Base-by-base conservation (phyloP, 164 flowering plant genomes). In the Cinnamomum micranthum region DNA sequence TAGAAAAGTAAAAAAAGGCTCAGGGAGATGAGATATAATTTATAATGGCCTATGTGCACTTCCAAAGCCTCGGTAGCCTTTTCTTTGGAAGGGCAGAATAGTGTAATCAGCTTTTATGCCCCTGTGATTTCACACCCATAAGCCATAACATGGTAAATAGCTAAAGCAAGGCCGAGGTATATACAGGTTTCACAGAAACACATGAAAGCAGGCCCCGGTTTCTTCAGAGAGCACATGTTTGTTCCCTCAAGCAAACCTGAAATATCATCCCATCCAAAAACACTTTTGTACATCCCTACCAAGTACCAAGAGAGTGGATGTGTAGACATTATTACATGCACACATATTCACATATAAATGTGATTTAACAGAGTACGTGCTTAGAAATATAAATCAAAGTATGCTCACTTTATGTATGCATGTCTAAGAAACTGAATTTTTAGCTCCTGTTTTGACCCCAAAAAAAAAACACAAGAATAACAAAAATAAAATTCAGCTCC, bases 401-500 rank as follows among this genome's bases (percentile, higher is more conserved):
- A 23, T 65, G 13, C 31, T 14, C 3, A 11, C 15, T 23, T 31
- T 17, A 27, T 28, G 10, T 17, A 15, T 31, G 2, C 69, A 31
- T 67, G 47, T 24, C 14, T 11, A 59, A 17, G n/a, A 59, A 59
- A 17, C 19, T 7, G 6, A 65, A 4, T 65, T 65, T 65, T 65
- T 28, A 25, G 68, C 68, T 41, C 10, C 47, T 41, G 47, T 41
- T 7, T 6, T 41, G 47, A 41, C 10, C 41, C 31, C 4, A 35
- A 7, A 7, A 41, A 41, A 41, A 9, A 41, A 41, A 41, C 47
- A 55, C 60, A 19, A 17, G 0, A 14, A 14, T 55, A 15, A 4
- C 0, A 4, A 17, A 55, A 15, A 20, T 55, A 11, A 33, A 31
- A 33, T 63, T 77, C 72, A 77, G 78, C 76, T 68, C 64, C 79